A percentile compares a stretch with the other conserved stretches of the same genome.
Conservation (phyloP, 352 stramenopile genomes). For the Phytophthora pisi region DNA sequence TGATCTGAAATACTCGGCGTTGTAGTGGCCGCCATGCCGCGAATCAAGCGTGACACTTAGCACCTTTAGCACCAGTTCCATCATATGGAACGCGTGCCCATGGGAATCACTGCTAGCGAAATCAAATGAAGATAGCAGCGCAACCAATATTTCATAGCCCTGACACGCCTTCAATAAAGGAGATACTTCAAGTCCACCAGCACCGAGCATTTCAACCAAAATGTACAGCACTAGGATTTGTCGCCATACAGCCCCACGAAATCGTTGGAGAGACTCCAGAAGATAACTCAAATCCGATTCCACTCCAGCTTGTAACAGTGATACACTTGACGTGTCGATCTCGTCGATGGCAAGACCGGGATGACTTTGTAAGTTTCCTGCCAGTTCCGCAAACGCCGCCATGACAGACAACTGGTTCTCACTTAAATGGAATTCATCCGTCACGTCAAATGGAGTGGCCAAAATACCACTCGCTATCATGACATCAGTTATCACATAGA, state of each 20-base stretch:
- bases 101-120: conserved; percentile 29
- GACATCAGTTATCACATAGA: conserved; percentile 62
- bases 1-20: conserved; percentile 46
- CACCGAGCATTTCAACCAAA: conserved; percentile 53
- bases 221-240: conserved; percentile 51
- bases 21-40: conserved; percentile 28
- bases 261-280: conserved; percentile 55
- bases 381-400: conserved; percentile 48
- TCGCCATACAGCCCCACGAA: conserved; percentile 32
- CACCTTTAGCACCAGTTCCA: conserved; percentile 60
- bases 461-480: conserved; percentile 41
- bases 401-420: conserved; percentile 39
- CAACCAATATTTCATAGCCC: conserved; percentile 64
- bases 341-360: conserved; percentile 3
- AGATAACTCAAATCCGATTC: conserved; percentile 66
- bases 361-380: conserved; percentile 13
- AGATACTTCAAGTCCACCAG: conserved; percentile 43
- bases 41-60: conserved; percentile 55
- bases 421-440: conserved; percentile 15
- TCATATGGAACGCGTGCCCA: conserved; percentile 38
- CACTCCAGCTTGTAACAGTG: conserved; percentile 51
- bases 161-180: conserved; percentile 56
- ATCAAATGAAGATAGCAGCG: conserved; percentile 63
- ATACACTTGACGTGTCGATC: conserved; percentile 13
- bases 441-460: conserved; percentile 17